phyloP scores from a whole-genome alignment of 176 grass and related monocot genomes.

The Aegilops sharonensis region DNA sequence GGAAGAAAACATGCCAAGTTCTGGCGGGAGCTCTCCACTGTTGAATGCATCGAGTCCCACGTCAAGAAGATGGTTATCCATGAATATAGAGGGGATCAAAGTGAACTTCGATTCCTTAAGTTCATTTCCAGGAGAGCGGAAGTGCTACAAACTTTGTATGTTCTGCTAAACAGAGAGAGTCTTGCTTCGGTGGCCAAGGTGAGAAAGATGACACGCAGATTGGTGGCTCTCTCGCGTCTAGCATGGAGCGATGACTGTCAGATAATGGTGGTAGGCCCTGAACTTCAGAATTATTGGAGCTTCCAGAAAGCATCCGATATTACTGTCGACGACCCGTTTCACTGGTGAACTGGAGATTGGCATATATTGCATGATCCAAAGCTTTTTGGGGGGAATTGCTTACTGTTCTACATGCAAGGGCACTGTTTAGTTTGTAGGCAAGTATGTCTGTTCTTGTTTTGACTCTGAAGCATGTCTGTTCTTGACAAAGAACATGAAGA shows the following conservation, averaged over 20 bases:
- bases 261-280: not conserved
- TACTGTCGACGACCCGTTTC: not conserved
- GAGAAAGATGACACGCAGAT: not conserved
- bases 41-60: not conserved
- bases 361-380: not conserved
- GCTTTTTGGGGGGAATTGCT: not conserved
- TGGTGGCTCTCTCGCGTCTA: not conserved
- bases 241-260: not conserved
- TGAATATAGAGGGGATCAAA: not conserved
- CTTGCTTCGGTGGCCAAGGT: not conserved
- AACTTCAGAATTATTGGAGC: not conserved
- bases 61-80: slow-evolving; percentile 14
- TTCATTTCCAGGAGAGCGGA: not conserved
- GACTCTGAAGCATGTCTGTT: not conserved
- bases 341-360: not conserved
- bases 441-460: not conserved
- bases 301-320: slow-evolving; percentile 15
- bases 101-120: slow-evolving; percentile 8
- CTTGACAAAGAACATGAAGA: not conserved
- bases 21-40: not conserved
- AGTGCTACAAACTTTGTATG: not conserved
- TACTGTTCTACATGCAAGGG: not conserved
- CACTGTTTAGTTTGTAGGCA: not conserved
- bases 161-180: not conserved
- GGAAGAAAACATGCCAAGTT: not conserved